Evolutionary conservation across 768 basidiomycete genomes (phyloP), one percentile per base, ranked within the genome.

Genomic region (Mycena metata): DNA sequence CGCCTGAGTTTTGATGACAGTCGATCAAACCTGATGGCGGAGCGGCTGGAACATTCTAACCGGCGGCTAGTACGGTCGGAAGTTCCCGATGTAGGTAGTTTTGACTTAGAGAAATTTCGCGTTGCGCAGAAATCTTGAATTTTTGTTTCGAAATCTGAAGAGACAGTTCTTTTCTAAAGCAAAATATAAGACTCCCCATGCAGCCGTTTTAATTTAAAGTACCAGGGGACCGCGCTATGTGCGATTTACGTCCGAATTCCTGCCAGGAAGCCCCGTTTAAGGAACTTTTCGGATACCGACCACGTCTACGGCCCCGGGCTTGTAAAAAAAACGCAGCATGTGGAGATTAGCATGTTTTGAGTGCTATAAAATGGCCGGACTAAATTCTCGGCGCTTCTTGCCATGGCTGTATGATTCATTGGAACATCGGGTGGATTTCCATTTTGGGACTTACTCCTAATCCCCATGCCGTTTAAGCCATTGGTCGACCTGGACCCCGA

Each of bases 391-490:
- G 15, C 11, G 11, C 4, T 9, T 39, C 39, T 10, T 39, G 11
- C 39, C 3, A 30, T 39, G 11, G 15, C 11, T 39, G 15, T 15
- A 15, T 15, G 39, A 39, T 11, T 39, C 15, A 39, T 15, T 10
- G 39, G 39, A 15, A 54, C 42, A 15, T 21, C 2, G 39, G 12
- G 17, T 19, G 50, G 35, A 55, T 21, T 35, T 30, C 62, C 33
- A 35, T 45, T 64, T 55, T 23, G 43, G 62, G 43, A 12, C 62
- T 45, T 36, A 23, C 36, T 30, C 51, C 43, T 15, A 5, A 21
- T 42, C n/a, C 16, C 24, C 43, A 64, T 64, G 62, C 62, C 62
- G 16, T 64, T 64, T 52, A 33, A 46, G 52, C 62, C 62, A 11
- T 33, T 64, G 41, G 33, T 30, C 52, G 62, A 54, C 4, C 33